Evolutionary conservation across 805 yeast species (phyloP).

Genomic region (Candida fluviatilis): DNA sequence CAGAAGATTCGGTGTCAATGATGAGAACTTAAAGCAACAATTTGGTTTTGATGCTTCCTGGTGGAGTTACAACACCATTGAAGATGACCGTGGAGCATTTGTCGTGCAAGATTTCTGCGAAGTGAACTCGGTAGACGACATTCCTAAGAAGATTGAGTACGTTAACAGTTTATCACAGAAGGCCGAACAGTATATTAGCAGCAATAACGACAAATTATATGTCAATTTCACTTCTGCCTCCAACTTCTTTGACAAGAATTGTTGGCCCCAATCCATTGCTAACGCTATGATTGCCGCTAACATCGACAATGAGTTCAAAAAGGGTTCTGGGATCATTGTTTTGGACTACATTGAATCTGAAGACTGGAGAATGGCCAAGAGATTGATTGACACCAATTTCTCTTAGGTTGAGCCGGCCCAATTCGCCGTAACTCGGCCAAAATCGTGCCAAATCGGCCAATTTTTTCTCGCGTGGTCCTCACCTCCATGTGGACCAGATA

Average conservation of each 20-base stretch:
- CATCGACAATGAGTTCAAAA: slow-evolving; percentile 45
- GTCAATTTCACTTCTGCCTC: slow-evolving; percentile 73
- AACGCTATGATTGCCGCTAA: slow-evolving; percentile 42
- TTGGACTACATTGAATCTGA: slow-evolving; percentile 63
- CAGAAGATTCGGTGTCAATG: slow-evolving; percentile 64
- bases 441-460: not conserved
- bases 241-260: slow-evolving; percentile 61
- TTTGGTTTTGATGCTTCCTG: slow-evolving; percentile 66
- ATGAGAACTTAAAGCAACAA: slow-evolving; percentile 36
- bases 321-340: slow-evolving; percentile 61
- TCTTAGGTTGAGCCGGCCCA: no score
- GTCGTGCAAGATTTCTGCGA: slow-evolving; percentile 77
- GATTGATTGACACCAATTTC: slow-evolving; percentile 50
- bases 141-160: slow-evolving; percentile 52
- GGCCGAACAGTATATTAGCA: slow-evolving; percentile 47
- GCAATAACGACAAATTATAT: slow-evolving; percentile 51
- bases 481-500: no score
- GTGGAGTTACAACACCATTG: slow-evolving; percentile 64
- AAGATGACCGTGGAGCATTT: slow-evolving; percentile 58
- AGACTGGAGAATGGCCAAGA: slow-evolving; percentile 53
- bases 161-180: slow-evolving; percentile 52
- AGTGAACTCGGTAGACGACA: slow-evolving; percentile 47
- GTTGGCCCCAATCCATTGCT: slow-evolving; percentile 74
- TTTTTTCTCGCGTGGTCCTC: no score
- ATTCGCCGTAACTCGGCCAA: no score